These are phyloP conservation scores for Ophiorrhiza pumila DNA, from an alignment of 257 asterid species.

Conservation along the genomic window DNA sequence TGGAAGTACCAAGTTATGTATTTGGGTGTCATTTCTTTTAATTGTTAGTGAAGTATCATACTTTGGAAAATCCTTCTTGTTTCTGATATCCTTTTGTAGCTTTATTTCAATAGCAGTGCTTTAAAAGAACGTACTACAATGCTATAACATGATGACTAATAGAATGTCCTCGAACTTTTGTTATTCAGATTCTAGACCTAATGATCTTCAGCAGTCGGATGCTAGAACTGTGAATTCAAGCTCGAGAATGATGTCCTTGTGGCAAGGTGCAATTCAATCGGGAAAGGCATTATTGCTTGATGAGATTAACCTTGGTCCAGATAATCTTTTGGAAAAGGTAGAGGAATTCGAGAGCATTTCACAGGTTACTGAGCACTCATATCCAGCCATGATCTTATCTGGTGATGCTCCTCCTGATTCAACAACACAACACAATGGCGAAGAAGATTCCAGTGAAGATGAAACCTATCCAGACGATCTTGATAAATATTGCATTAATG, in stretches of 20 bases:
- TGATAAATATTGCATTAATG: slow-evolving; percentile 27
- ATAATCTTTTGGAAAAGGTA: slow-evolving; percentile 65
- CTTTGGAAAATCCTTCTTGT: background rate
- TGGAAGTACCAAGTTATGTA: background rate
- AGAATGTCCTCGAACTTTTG: background rate
- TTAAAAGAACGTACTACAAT: background rate
- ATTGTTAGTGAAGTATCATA: background rate
- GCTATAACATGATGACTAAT: background rate
- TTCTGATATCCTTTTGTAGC: background rate
- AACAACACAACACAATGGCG: slow-evolving; percentile 9
- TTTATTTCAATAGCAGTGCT: background rate
- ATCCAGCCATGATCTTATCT: slow-evolving; percentile 56
- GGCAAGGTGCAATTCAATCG: slow-evolving; percentile 65
- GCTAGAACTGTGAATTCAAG: slow-evolving; percentile 37
- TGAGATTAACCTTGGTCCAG: slow-evolving; percentile 55
- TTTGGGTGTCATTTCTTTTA: background rate
- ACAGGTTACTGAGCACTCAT: slow-evolving; percentile 69
- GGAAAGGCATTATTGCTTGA: slow-evolving; percentile 72
- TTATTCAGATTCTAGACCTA: slow-evolving; percentile 18
- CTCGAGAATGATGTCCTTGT: slow-evolving; percentile 73
- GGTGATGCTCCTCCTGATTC: slow-evolving; percentile 16
- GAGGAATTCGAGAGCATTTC: slow-evolving; percentile 67
- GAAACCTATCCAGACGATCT: slow-evolving; percentile 24
- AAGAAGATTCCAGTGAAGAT: slow-evolving; percentile 26
- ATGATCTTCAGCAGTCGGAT: slow-evolving; percentile 21